Evolutionary conservation across 441 rosid species (phyloP).

Genomic region (Erodium texanum): DNA sequence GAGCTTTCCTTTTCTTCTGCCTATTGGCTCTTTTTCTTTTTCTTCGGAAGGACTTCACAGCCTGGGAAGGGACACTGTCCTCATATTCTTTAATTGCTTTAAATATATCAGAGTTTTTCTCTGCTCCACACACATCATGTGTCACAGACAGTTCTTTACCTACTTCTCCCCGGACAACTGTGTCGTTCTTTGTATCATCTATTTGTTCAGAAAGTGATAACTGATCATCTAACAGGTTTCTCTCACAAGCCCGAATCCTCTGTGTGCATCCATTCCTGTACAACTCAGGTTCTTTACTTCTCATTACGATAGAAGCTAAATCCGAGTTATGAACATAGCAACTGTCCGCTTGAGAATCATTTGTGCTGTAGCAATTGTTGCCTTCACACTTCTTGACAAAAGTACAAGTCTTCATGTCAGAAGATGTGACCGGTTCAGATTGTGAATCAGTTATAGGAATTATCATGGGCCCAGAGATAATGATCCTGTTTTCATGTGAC

Average conservation of each 20-base stretch:
- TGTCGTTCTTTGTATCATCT: slow-evolving; percentile 26
- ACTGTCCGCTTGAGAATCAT: slow-evolving; percentile 30
- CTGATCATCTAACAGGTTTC: slow-evolving; percentile 34
- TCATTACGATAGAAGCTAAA: slow-evolving; percentile 62
- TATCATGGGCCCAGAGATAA: slow-evolving; percentile 22
- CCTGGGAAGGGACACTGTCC: slow-evolving; percentile 17
- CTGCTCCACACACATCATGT: slow-evolving; percentile 18
- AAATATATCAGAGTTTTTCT: slow-evolving; percentile 19
- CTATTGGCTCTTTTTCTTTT: slow-evolving; percentile 40
- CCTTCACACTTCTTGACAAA: slow-evolving; percentile 23
- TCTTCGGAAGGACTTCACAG: slow-evolving; percentile 18
- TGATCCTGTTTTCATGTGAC: slow-evolving; percentile 24
- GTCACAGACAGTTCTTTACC: slow-evolving; percentile 9
- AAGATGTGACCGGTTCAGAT: slow-evolving; percentile 24
- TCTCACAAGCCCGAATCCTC: slow-evolving; percentile 50
- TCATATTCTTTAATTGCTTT: slow-evolving; percentile 18
- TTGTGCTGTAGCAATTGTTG: slow-evolving; percentile 27
- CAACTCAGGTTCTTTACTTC: slow-evolving; percentile 55
- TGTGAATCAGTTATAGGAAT: slow-evolving; percentile 32
- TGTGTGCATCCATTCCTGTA: slow-evolving; percentile 53
- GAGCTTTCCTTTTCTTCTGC: slow-evolving; percentile 24
- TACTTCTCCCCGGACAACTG: slow-evolving; percentile 18
- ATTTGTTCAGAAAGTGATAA: slow-evolving; percentile 31
- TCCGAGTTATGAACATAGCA: slow-evolving; percentile 41
- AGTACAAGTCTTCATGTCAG: slow-evolving; percentile 30